These are phyloP conservation scores for Mariannaea elegans DNA, from an alignment of 2,329 filamentous ascomycete species.

Conservation along the genomic window DNA sequence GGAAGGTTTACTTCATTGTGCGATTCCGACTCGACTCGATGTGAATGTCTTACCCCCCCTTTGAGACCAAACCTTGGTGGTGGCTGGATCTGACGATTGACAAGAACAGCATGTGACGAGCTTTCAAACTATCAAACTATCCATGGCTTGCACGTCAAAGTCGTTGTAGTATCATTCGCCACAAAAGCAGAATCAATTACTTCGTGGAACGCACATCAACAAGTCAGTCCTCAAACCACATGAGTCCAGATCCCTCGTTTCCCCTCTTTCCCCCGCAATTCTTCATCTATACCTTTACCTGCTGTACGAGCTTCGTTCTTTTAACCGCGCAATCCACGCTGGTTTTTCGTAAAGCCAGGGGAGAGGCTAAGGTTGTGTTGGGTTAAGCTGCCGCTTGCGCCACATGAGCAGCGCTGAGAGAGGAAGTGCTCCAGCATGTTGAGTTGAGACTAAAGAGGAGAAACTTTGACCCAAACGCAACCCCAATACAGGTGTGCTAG, in stretches of 20 bases:
- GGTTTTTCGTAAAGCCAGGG: background rate
- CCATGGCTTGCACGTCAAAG: too few relatives aligned
- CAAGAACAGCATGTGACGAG: too few relatives aligned
- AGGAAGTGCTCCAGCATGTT: too few relatives aligned
- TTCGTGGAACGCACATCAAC: background rate
- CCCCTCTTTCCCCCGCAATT: background rate
- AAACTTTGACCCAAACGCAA: background rate
- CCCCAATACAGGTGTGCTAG: constrained; percentile 17
- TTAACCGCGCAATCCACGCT: background rate
- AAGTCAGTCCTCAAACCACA: background rate
- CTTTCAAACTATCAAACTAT: too few relatives aligned
- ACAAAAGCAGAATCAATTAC: background rate
- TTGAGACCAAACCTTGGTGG: too few relatives aligned
- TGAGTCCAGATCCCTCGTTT: background rate
- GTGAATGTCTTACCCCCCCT: too few relatives aligned
- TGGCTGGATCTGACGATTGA: too few relatives aligned
- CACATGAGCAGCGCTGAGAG: constrained; percentile 11
- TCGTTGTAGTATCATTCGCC: too few relatives aligned
- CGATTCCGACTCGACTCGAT: too few relatives aligned
- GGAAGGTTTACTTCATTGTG: background rate
- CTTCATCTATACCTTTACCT: too few relatives aligned
- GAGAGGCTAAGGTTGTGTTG: background rate
- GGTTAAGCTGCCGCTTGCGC: constrained; percentile 17
- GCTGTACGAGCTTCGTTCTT: too few relatives aligned
- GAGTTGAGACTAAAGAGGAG: too few relatives aligned